Percentiles rank a stretch among this genome's conserved stretches.
Conservation (phyloP, 495 filamentous ascomycete species). For the Eremomyces bilateralis region DNA sequence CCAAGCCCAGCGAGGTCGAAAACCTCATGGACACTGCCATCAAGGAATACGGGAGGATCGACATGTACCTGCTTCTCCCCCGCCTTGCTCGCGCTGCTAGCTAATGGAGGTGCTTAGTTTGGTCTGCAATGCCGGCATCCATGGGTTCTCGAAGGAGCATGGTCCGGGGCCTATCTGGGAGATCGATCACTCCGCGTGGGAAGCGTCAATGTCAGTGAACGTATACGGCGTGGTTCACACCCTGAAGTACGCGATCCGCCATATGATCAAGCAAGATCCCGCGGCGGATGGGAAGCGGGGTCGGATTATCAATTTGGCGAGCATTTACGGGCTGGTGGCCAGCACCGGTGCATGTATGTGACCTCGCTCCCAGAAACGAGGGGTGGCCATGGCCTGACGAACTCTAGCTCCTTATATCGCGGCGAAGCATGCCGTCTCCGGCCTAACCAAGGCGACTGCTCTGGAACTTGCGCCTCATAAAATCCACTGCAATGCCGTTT, state of each 20-base stretch:
- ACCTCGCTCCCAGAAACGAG: neutral
- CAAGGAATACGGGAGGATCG: constrained; percentile 23
- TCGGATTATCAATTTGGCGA: constrained; percentile 34
- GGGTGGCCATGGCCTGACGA: neutral
- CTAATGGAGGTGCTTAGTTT: constrained; percentile 17
- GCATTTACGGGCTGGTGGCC: constrained; percentile 25
- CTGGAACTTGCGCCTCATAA: constrained; percentile 28
- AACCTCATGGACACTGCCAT: constrained; percentile 20
- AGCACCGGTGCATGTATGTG: constrained; percentile 1
- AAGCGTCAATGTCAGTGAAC: constrained; percentile 25
- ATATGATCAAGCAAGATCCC: constrained; percentile 29
- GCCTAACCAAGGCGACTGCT: constrained; percentile 27
- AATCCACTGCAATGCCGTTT: constrained; percentile 34
- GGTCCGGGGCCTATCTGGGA: constrained; percentile 1
- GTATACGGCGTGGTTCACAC: constrained; percentile 28
- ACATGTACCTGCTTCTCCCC: constrained; percentile 20
- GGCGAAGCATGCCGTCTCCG: constrained; percentile 29
- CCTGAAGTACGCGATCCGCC: constrained; percentile 25
- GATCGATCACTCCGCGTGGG: constrained; percentile 18
- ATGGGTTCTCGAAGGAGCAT: too few species aligned
- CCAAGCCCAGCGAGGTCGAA: constrained; percentile 17
- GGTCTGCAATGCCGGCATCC: constrained; percentile 34
- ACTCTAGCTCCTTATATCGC: constrained; percentile 25
- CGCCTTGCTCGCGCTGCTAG: neutral
- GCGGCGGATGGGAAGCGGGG: constrained; percentile 25